Base-by-base conservation (phyloP, 164 flowering plant genomes). In the Warburgia ugandensis region DNA sequence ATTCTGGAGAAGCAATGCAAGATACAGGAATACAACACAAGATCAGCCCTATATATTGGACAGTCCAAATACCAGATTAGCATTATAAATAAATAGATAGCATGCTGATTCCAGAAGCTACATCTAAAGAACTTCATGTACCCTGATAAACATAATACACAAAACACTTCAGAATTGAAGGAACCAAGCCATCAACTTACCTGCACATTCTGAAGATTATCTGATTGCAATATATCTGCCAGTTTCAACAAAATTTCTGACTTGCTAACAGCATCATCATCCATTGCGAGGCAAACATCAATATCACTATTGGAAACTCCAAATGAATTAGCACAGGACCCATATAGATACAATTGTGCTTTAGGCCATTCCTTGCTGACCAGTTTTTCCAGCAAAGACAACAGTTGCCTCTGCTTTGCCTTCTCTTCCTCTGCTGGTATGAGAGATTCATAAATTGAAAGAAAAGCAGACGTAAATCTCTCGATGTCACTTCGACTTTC, bases 261-360 rank as follows among this genome's bases (percentile, higher is more conserved):
- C 76, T 94, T 94, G 65, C 70, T 59, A 22, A 67, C 28, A 42
- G 71, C 72, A 0, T 52, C 45, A 32, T 78, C 86, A 14, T 76
- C 75, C 28, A 84, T 75, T 14, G 79, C 77, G 62, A 94, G 86
- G 73, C 97, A 94, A 60, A 94, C 80, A 76, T 89, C 99, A 67
- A 94, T 76, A 57, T 94, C 99, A 63, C 99, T 94, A 43, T 81
- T 89, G 44, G 86, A 78, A 55, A 94, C 77, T 29, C 83, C 99
- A 73, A 94, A 94, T 38, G 97, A 78, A 72, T 80, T 94, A 10
- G 96, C 97, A 73, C 97, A 89, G 20, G 99, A 94, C 57, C 99
- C 99, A 73, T 86, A 89, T 17, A 89, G 75, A 55, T 50, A 77
- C 47, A 89, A 69, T 42, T 53, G 77, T 54, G 99, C 97, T 26